Evolutionary conservation across 768 basidiomycete genomes (phyloP), one percentile per base, ranked within the genome.

Genomic region (Peribolospora kevripleyi): DNA sequence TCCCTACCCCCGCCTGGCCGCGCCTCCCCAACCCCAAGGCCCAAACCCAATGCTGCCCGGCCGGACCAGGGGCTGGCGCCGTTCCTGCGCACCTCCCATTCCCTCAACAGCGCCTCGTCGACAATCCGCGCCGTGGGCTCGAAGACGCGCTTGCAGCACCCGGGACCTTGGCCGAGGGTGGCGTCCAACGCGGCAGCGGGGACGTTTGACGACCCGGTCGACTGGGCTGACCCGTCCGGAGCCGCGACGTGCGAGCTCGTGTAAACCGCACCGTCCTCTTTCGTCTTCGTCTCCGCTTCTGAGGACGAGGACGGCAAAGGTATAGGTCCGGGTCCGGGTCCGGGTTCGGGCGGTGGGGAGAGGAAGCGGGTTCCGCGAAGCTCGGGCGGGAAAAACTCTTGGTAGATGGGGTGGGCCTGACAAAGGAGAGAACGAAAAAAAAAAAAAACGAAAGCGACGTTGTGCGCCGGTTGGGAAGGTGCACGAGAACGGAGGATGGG

Each of bases 41-140:
- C 25, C 25, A 25, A 25, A 25, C 25, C 25, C 25, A 25, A 25
- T 25, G 25, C 25, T 25, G 25, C 25, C 25, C 25, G 25, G 25
- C 25, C 25, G 25, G 25, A 25, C 25, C 25, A 25, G 25, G 25
- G 25, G 25, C 25, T 25, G 25, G 25, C 25, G 25, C 25, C 25
- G 25, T 25, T 25, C 25, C 25, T 25, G 25, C 25, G 25, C 25
- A 25, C 68, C 58, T 72, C 68, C 53, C 57, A 65, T 62, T 82
- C 80, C 77, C 79, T 55, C 55, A 82, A 67, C 38, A 71, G 70
- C 14, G 69, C 70, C 60, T 81, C 79, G 63, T 82, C 77, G 14
- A 50, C 46, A 25, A 38, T 54, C 43, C 50, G 50, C 25, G 50
- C 55, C n/a, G 50, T 45, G 5, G 55, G 42, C 50, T 51, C 40